These are phyloP conservation scores for Gloeopeniophorella convolvens DNA, from an alignment of 768 basidiomycete species.

Conservation along the genomic window DNA sequence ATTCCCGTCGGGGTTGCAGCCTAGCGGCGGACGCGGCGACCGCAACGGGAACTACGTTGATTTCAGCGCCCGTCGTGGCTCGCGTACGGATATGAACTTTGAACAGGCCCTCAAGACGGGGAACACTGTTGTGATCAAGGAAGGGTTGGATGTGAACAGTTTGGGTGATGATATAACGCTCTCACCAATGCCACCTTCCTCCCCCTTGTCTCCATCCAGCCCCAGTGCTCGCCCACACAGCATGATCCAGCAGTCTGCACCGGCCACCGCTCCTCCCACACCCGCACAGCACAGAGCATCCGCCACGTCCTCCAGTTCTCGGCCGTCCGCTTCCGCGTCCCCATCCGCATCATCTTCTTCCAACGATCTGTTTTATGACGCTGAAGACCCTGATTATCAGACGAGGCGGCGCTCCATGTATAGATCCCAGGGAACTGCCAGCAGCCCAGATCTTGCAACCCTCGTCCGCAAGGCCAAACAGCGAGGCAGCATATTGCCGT, in stretches of 20 bases:
- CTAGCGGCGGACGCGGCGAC: constrained; percentile 49
- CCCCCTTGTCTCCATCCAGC: constrained; percentile 25
- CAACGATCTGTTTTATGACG: constrained; percentile 56
- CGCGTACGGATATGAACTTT: constrained; percentile 75
- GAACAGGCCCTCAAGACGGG: constrained; percentile 65
- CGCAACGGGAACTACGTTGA: constrained; percentile 27
- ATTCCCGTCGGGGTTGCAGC: constrained; percentile 47
- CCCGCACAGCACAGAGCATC: constrained; percentile 40
- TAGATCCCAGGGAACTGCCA: constrained; percentile 81
- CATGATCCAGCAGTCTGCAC: constrained; percentile 46
- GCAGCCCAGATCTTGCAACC: constrained; percentile 87
- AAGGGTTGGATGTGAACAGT: constrained; percentile 62
- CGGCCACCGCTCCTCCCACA: constrained; percentile 60
- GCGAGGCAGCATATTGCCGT: constrained; percentile 41
- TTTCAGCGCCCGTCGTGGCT: constrained; percentile 44
- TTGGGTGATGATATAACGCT: constrained; percentile 50
- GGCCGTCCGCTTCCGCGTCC: constrained; percentile 26
- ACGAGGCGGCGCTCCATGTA: constrained; percentile 81
- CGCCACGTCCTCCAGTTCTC: constrained; percentile 26
- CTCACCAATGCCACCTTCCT: constrained; percentile 30
- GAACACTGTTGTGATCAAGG: constrained; percentile 62
- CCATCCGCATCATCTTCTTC: constrained; percentile 48
- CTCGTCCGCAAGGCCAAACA: constrained; percentile 80
- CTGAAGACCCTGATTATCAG: constrained; percentile 60
- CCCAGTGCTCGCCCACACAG: constrained; percentile 29